These are phyloP conservation scores for Xylaria castorea DNA, from an alignment of 495 filamentous ascomycete species.

Conservation along the genomic window DNA sequence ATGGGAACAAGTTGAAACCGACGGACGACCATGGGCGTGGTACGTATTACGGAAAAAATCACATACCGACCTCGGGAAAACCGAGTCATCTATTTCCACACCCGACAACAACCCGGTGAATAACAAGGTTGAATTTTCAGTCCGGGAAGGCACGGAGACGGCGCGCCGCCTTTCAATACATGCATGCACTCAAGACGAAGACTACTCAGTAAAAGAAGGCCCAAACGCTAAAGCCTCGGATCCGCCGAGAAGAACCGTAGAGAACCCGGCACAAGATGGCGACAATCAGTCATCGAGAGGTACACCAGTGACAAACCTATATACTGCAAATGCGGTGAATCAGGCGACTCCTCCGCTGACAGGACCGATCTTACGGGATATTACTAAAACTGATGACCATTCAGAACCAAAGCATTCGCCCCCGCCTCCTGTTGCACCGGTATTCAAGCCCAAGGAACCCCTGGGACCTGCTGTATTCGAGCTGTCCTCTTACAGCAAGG, in stretches of 20 bases:
- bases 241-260: background rate
- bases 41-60: slow-evolving; percentile 31
- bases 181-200: background rate
- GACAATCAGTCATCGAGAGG: background rate
- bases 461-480: slow-evolving; percentile 29
- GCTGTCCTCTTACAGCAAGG: slow-evolving; percentile 31
- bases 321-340: background rate
- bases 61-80: background rate
- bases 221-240: background rate
- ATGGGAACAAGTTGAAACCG: slow-evolving; percentile 23
- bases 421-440: background rate
- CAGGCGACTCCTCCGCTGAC: background rate
- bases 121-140: background rate
- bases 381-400: too few species aligned
- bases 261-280: background rate
- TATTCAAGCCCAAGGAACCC: background rate
- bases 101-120: background rate
- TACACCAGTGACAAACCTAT: background rate
- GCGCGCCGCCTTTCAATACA: background rate
- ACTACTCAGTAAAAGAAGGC: background rate
- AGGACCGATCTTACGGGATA: too few species aligned
- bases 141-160: background rate
- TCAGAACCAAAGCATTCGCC: too few species aligned
- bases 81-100: background rate
- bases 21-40: slow-evolving; percentile 34